Conservation (phyloP, 2,329 filamentous ascomycete species). For the Penicillium sp. region DNA sequence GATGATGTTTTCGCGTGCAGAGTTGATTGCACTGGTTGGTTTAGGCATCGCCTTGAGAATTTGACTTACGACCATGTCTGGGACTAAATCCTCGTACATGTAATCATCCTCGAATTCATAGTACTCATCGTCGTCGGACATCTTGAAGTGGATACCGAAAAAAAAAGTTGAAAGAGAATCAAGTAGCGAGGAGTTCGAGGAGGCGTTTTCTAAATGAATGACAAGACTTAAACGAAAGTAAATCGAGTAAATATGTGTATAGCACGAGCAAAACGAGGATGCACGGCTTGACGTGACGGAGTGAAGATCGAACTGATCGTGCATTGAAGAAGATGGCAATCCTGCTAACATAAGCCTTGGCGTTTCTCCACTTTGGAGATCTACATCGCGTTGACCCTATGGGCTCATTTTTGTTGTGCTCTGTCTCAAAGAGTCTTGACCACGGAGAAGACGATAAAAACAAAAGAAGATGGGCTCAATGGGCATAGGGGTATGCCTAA, state of each 20-base stretch:
- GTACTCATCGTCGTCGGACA: conserved; percentile 43
- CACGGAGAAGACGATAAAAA: neutral
- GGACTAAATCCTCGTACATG: conserved; percentile 38
- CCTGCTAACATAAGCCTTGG: conserved; percentile 29
- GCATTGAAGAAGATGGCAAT: conserved; percentile 9
- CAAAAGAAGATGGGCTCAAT: neutral
- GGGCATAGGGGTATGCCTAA: no score
- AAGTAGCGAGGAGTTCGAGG: neutral
- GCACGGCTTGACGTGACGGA: conserved; percentile 14
- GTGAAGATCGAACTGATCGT: conserved; percentile 20
- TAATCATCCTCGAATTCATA: conserved; percentile 39
- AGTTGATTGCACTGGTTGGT: neutral
- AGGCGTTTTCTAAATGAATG: neutral
- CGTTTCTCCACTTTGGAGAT: conserved; percentile 11
- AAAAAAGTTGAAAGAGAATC: neutral
- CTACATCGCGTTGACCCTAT: neutral
- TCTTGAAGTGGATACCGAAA: conserved; percentile 14
- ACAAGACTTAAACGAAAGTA: neutral
- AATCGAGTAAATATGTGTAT: neutral
- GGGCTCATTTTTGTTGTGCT: neutral
- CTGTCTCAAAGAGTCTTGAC: neutral
- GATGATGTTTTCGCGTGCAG: neutral
- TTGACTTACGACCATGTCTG: conserved; percentile 36
- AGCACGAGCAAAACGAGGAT: conserved; percentile 7
- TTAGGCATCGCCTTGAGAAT: no score